These are phyloP conservation scores for Francoa sonchifolia DNA, from an alignment of 441 rosid species.

Conservation along the genomic window DNA sequence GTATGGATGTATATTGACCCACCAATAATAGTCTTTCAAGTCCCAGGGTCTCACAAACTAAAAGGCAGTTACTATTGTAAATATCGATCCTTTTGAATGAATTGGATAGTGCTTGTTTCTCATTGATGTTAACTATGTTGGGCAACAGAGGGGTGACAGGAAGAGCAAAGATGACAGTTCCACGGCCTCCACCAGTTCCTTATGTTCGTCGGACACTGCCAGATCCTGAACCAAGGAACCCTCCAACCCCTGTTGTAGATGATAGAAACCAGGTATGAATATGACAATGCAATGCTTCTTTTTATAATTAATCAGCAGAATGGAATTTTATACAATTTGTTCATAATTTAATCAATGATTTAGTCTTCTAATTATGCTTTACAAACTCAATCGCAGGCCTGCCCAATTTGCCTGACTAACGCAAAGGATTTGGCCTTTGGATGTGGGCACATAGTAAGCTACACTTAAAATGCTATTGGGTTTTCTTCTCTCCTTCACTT, in stretches of 20 bases:
- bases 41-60: no score
- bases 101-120: neutral
- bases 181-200: conserved; percentile 63
- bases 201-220: conserved; percentile 17
- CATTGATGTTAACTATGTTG: neutral
- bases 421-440: conserved; percentile 54
- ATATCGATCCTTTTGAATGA: neutral
- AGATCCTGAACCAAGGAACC: conserved; percentile 17
- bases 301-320: neutral
- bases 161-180: conserved; percentile 32
- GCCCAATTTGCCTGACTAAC: conserved; percentile 64
- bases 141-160: conserved; percentile 31
- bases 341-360: neutral
- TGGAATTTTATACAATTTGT: neutral
- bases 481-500: neutral
- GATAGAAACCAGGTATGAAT: conserved; percentile 44
- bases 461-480: neutral
- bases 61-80: no score
- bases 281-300: neutral
- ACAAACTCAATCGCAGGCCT: conserved; percentile 27
- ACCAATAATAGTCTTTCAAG: neutral
- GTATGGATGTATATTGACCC: neutral
- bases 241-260: conserved; percentile 19
- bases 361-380: neutral
- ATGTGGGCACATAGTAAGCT: conserved; percentile 74